A percentile compares a stretch with the other conserved stretches of the same genome.
phyloP scores from a whole-genome alignment of 208 protist species.

The Trypanosoma melophagium region DNA sequence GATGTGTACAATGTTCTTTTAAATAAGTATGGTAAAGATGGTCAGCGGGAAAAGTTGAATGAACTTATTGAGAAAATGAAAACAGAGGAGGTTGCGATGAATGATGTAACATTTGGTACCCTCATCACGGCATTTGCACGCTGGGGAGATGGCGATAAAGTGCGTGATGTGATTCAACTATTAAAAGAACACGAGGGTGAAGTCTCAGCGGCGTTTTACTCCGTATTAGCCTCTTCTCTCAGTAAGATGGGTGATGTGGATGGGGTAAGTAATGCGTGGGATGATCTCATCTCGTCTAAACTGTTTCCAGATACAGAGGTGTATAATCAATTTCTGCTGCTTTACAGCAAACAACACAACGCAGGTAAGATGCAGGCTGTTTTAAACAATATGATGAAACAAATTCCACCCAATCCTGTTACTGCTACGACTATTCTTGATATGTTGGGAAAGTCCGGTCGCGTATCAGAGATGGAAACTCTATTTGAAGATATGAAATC shows the following conservation, averaged over 20 bases:
- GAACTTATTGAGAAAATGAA: conserved; percentile 78
- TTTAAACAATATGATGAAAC: conserved; percentile 88
- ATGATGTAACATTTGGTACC: conserved; percentile 89
- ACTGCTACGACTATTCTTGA: conserved; percentile 85
- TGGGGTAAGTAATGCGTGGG: conserved; percentile 83
- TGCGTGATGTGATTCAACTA: conserved; percentile 72
- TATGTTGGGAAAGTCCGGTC: conserved; percentile 85
- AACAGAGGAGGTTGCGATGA: conserved; percentile 70
- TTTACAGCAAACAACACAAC: conserved; percentile 82
- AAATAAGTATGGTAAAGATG: conserved; percentile 73
- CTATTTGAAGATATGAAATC: conserved; percentile 87
- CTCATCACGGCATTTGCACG: conserved; percentile 84
- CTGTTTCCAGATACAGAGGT: conserved; percentile 85
- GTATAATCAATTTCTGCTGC: conserved; percentile 84
- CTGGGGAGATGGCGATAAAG: conserved; percentile 65
- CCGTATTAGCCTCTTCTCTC: conserved; percentile 80
- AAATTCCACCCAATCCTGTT: conserved; percentile 84
- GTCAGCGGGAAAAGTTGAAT: conserved; percentile 62
- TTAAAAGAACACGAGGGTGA: conserved; percentile 76
- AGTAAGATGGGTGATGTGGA: conserved; percentile 73
- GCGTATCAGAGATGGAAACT: conserved; percentile 83
- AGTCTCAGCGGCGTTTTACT: conserved; percentile 82
- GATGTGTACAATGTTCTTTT: conserved; percentile 89
- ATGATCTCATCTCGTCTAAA: conserved; percentile 77
- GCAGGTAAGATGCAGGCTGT: conserved; percentile 81